Base-by-base conservation (phyloP, 2,329 filamentous ascomycete species). In the Plenodomus tracheiphilus region DNA sequence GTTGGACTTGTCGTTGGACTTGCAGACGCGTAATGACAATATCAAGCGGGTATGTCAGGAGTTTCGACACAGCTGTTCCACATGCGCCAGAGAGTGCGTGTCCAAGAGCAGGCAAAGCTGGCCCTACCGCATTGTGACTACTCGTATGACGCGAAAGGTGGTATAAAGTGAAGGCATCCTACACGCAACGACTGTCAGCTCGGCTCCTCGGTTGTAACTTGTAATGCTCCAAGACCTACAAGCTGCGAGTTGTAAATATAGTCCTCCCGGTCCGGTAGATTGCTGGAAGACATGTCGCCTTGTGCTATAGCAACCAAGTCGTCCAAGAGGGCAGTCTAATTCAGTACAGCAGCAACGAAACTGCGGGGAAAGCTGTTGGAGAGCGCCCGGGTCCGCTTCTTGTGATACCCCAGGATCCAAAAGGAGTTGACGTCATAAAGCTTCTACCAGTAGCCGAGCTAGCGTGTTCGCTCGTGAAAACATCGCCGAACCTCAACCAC, bases 11-110 rank as follows among this genome's bases (percentile, higher is more conserved):
- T 35, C 81, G 81, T 74, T 94, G 89, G 2, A 90, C 87, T 73
- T 95, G 91, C 39, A 96, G 80, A 21, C 91, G 84, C 20, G 91
- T 91, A 46, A 91, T 87, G 54, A 94, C 84, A 37, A 95, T 81
- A 62, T 90, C 88, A 48, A 96, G 81, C 1, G 91, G 92, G 68
- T 96, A 95, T 5, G 89, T 85, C 46, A 85, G 74, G 39, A 91
- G 79, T 61, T 92, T 93, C 10, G 91, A 89, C 51, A 93, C 81
- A 15, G 89, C 87, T 0, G 89, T 88, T 30, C 90, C 91, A 0
- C 85, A 77, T 4, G 89, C 88, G 43, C 91, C 91, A 3, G 91
- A 91, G 25, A 89, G 72, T 45, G 89, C 91, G 76, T 96, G 91
- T 38, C 89, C 88, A 8, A 96, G 77, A 28, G 90, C 89, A 41